phyloP scores from a whole-genome alignment of 495 filamentous ascomycete species.

The Aspergillus incahuasiensis region DNA sequence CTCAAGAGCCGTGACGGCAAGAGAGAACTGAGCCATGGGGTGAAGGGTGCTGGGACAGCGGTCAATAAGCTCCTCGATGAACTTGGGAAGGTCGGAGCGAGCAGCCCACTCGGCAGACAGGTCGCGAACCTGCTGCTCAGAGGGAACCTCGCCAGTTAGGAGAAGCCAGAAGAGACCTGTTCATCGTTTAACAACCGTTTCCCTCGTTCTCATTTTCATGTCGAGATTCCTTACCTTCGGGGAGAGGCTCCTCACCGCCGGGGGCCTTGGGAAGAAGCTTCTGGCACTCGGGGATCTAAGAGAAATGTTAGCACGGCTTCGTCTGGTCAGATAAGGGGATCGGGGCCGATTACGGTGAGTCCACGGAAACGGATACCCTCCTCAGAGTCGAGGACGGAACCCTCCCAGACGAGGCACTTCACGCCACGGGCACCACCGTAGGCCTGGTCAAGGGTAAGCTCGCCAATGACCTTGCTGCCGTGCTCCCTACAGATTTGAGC shows the following conservation, averaged over 20 bases:
- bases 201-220: background rate
- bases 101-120: conserved; percentile 98
- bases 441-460: conserved; percentile 98
- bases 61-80: conserved; percentile 98
- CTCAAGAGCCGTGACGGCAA: conserved; percentile 96
- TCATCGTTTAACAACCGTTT: background rate
- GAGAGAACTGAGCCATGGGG: conserved; percentile 99
- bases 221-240: conserved; percentile 56
- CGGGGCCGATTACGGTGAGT: conserved; percentile 62
- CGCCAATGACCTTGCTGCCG: conserved; percentile 89
- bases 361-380: conserved; percentile 99
- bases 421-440: conserved; percentile 99
- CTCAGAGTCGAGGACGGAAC: conserved; percentile 95
- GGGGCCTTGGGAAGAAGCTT: conserved; percentile 92
- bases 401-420: conserved; percentile 98
- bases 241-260: conserved; percentile 91
- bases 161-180: conserved; percentile 95
- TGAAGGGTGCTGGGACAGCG: conserved; percentile 97
- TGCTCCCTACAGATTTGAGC: conserved; percentile 60
- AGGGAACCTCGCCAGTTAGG: conserved; percentile 92
- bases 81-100: conserved; percentile 91
- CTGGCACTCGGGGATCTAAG: conserved; percentile 96
- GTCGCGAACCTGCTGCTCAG: conserved; percentile 94
- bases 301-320: conserved; percentile 17
- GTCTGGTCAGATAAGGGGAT: background rate